Conservation (phyloP, 2,329 filamentous ascomycete genomes). For the Aspergillus sp. region DNA sequence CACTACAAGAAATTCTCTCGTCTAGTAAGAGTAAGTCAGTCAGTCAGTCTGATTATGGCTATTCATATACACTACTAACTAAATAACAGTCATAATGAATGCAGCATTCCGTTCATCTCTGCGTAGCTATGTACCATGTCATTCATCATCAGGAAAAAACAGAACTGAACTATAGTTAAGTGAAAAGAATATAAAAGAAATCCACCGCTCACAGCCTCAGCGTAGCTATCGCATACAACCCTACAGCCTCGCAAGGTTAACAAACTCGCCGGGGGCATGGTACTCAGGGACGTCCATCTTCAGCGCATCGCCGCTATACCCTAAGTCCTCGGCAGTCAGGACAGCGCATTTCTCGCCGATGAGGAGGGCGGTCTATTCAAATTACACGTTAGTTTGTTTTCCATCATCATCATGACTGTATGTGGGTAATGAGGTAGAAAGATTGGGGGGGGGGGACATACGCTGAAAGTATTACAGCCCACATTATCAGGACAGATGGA, state of each 20-base stretch:
- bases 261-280: slow-evolving; percentile 48
- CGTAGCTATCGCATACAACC: background rate
- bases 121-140: too few relatives aligned
- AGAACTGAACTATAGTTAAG: too few relatives aligned
- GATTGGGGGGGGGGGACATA: slow-evolving; percentile 11
- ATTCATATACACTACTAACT: too few relatives aligned
- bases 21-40: too few relatives aligned
- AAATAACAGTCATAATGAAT: too few relatives aligned
- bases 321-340: slow-evolving; percentile 70
- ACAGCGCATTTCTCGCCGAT: slow-evolving; percentile 75
- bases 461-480: slow-evolving; percentile 63
- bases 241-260: slow-evolving; percentile 1
- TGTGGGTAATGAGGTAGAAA: too few relatives aligned
- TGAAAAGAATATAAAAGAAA: too few relatives aligned
- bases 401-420: background rate
- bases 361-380: slow-evolving; percentile 63
- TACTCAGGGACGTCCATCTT: slow-evolving; percentile 74
- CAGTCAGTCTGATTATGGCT: too few relatives aligned
- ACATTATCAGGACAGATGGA: slow-evolving; percentile 78
- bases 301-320: slow-evolving; percentile 69
- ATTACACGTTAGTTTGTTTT: background rate
- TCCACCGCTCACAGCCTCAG: too few relatives aligned
- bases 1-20: too few relatives aligned
- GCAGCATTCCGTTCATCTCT: too few relatives aligned
- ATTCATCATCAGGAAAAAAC: too few relatives aligned